These are phyloP conservation scores for Cyclotella sp. DNA, from an alignment of 108 stramenopile species.

Conservation along the genomic window DNA sequence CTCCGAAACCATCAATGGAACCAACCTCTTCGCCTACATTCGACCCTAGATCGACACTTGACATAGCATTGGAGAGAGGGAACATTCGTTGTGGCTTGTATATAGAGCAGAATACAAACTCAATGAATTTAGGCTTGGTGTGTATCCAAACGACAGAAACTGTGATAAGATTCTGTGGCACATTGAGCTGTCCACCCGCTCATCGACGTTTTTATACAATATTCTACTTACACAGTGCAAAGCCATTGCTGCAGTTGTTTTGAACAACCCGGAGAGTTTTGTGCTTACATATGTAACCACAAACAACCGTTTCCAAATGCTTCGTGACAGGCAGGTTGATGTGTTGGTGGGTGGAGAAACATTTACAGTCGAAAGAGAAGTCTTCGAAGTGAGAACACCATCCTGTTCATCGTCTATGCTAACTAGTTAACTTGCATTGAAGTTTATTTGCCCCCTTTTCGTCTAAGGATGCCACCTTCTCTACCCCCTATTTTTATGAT, in stretches of 20 bases:
- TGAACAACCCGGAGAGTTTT: slow-evolving; percentile 2
- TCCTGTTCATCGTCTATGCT: background rate
- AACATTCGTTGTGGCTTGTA: slow-evolving; percentile 12
- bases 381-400: background rate
- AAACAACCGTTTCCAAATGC: background rate
- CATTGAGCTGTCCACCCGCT: background rate
- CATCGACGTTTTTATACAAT: background rate
- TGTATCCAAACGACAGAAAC: background rate
- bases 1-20: background rate
- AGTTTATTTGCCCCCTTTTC: background rate
- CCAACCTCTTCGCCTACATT: slow-evolving; percentile 8
- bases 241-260: slow-evolving; percentile 21
- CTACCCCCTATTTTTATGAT: slow-evolving; percentile 42
- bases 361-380: slow-evolving; percentile 21
- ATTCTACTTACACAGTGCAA: background rate
- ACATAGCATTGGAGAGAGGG: slow-evolving; percentile 6
- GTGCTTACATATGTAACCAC: background rate
- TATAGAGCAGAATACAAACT: background rate
- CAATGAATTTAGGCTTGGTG: slow-evolving; percentile 2
- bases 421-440: background rate
- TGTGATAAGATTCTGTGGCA: no score
- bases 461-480: slow-evolving; percentile 31
- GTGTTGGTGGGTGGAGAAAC: slow-evolving; percentile 14
- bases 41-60: slow-evolving; percentile 5
- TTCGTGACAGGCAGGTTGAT: slow-evolving; percentile 4